phyloP scores from a whole-genome alignment of 306 rosid genomes.

The Ammopiptanthus mongolicus region DNA sequence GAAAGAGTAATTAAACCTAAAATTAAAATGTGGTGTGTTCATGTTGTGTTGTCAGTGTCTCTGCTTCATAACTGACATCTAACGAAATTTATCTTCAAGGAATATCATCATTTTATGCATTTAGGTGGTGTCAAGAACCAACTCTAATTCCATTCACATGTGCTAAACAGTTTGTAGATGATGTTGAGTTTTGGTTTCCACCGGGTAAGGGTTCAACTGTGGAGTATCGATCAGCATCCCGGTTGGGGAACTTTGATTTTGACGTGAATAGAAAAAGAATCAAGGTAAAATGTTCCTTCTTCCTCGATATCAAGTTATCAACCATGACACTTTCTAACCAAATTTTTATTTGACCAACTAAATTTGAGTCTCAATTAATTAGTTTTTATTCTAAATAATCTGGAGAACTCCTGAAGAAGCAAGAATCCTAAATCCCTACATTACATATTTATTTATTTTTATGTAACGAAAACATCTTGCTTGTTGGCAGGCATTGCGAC shows the following conservation, averaged over 20 bases:
- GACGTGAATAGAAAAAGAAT: slow-evolving; percentile 85
- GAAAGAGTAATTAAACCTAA: too few species aligned
- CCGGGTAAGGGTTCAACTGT: slow-evolving; percentile 62
- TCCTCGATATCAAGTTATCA: too few species aligned
- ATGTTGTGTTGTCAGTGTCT: not conserved
- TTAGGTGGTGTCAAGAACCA: not conserved
- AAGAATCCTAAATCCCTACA: not conserved
- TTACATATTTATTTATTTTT: not conserved
- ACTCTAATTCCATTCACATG: not conserved
- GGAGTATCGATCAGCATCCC: slow-evolving; percentile 87
- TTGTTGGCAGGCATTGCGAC: slow-evolving; percentile 55
- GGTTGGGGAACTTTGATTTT: slow-evolving; percentile 81
- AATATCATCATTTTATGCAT: not conserved
- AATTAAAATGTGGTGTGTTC: too few species aligned
- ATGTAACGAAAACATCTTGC: not conserved
- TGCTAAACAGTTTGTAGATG: slow-evolving; percentile 70
- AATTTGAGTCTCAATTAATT: too few species aligned
- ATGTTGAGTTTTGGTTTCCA: slow-evolving; percentile 92
- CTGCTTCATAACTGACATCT: not conserved
- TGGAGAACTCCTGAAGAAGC: not conserved
- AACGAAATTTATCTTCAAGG: not conserved
- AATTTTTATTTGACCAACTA: too few species aligned
- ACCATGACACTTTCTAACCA: too few species aligned
- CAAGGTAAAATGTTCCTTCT: slow-evolving; percentile 77
- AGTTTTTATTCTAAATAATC: too few species aligned